Percentiles rank a stretch among this genome's conserved stretches.
These are phyloP conservation scores for Magnusiomyces tetraspermus DNA, from an alignment of 1,139 yeast genomes.

Conservation along the genomic window DNA sequence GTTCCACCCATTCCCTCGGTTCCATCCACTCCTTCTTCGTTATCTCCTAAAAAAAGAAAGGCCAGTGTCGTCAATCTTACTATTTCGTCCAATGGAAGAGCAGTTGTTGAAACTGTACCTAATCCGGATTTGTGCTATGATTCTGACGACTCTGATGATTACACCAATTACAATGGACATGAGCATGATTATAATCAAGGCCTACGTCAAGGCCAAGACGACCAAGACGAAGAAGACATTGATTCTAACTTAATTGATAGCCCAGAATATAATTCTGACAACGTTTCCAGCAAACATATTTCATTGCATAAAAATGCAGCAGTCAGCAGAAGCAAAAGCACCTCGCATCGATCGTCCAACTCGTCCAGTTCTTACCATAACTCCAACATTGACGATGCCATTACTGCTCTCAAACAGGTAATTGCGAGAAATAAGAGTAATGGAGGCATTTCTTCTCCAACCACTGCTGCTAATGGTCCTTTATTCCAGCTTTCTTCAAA, in stretches of 20 bases:
- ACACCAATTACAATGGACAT: not conserved
- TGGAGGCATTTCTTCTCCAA: not conserved
- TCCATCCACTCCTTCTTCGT: conserved; percentile 1
- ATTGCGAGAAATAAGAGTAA: conserved; percentile 8
- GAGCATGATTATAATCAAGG: not conserved
- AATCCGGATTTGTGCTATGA: not conserved
- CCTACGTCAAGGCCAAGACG: not conserved
- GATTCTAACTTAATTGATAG: not conserved
- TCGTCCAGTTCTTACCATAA: not conserved
- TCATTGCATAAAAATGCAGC: not conserved
- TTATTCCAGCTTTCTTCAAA: conserved; percentile 38
- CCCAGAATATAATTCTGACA: not conserved
- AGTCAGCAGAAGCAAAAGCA: not conserved
- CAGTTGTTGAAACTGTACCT: not conserved
- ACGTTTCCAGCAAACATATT: not conserved
- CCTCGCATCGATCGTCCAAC: not conserved
- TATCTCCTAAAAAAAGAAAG: conserved; percentile 2
- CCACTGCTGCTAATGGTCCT: not conserved
- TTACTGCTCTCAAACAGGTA: conserved; percentile 10
- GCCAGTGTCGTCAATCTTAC: conserved; percentile 2
- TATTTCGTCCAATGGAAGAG: conserved; percentile 1
- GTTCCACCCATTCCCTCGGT: not conserved
- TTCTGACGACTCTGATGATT: not conserved
- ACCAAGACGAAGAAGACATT: not conserved
- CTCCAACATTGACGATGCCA: conserved; percentile 9